Percentiles rank a stretch among this genome's conserved stretches.
Conservation (phyloP, 805 yeast genomes). For the Trichomonascus vanleenenianus region DNA sequence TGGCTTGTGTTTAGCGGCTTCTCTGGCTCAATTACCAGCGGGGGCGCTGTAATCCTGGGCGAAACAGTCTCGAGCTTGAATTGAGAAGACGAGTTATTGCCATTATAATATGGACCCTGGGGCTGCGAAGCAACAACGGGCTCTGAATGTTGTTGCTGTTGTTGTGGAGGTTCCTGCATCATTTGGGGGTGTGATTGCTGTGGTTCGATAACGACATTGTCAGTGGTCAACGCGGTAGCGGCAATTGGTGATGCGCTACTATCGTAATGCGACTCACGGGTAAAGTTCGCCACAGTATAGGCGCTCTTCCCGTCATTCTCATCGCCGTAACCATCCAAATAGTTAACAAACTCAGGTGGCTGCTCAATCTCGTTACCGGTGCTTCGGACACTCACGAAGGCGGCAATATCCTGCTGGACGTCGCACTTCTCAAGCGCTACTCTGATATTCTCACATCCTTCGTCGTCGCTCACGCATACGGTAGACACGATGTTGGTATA, state of each 20-base stretch:
- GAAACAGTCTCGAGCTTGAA: neutral
- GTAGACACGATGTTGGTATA: conserved; percentile 68
- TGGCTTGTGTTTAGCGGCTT: neutral
- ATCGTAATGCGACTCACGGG: conserved; percentile 14
- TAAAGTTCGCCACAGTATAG: conserved; percentile 31
- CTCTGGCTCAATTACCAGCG: neutral
- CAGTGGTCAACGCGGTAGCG: neutral
- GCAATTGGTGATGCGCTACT: neutral
- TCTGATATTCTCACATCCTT: conserved; percentile 65
- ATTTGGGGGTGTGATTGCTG: neutral
- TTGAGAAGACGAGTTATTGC: neutral
- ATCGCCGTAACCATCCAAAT: conserved; percentile 35
- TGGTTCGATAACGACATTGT: neutral
- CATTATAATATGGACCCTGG: neutral
- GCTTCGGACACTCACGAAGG: conserved; percentile 46
- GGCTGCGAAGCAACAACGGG: neutral
- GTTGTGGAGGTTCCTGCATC: neutral
- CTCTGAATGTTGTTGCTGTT: neutral
- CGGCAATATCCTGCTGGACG: conserved; percentile 48
- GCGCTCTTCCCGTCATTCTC: conserved; percentile 17
- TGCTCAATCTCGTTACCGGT: conserved; percentile 58
- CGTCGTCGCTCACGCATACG: conserved; percentile 72
- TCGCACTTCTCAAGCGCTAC: conserved; percentile 60
- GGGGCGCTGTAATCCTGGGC: neutral
- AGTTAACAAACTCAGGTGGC: conserved; percentile 61